Conservation (phyloP, 805 yeast species). For the Suhomyces sp. region DNA sequence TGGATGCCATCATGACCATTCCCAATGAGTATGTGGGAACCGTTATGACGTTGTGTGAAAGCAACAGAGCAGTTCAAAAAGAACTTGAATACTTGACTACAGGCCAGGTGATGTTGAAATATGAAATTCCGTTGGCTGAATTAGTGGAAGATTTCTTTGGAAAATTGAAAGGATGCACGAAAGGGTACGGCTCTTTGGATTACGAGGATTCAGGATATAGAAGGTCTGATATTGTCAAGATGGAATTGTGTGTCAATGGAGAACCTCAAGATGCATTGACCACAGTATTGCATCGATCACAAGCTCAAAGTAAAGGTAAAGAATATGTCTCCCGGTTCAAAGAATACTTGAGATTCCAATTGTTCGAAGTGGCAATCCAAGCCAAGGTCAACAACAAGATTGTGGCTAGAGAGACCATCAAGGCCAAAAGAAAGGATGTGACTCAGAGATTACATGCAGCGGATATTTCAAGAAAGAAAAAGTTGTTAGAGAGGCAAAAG, state of each 20-base stretch:
- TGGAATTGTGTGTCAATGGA: conserved; percentile 89
- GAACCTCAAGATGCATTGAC: conserved; percentile 88
- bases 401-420: conserved; percentile 88
- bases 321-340: conserved; percentile 84
- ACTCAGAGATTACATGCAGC: conserved; percentile 90
- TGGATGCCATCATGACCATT: conserved; percentile 84
- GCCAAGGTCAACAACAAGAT: conserved; percentile 79
- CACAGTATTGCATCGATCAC: conserved; percentile 81
- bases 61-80: conserved; percentile 77
- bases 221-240: conserved; percentile 75
- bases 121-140: conserved; percentile 82
- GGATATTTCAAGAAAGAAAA: conserved; percentile 86
- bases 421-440: conserved; percentile 94
- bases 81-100: conserved; percentile 75
- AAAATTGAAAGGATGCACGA: conserved; percentile 80
- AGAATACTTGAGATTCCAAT: conserved; percentile 74
- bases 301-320: conserved; percentile 68
- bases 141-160: conserved; percentile 96
- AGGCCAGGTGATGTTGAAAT: conserved; percentile 79
- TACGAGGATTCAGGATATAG: conserved; percentile 91
- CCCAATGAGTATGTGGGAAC: conserved; percentile 88
- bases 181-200: conserved; percentile 92
- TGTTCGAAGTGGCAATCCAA: conserved; percentile 90
- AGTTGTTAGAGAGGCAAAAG: conserved; percentile 82
- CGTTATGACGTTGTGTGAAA: conserved; percentile 83